Conservation (phyloP, 2,329 filamentous ascomycete genomes). For the Moelleriella libera region DNA sequence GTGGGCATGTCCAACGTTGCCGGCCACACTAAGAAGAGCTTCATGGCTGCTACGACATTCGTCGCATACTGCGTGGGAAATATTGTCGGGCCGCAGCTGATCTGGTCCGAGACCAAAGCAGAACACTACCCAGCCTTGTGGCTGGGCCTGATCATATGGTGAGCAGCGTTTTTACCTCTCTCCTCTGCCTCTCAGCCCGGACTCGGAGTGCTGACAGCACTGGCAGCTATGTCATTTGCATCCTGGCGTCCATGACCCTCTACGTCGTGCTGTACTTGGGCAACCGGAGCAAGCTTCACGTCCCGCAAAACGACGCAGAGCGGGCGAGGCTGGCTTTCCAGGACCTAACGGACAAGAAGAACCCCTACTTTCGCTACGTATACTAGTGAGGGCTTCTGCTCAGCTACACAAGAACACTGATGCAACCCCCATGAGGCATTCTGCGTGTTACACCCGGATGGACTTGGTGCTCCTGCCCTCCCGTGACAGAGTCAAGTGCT, state of each 20-base stretch:
- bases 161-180: not conserved
- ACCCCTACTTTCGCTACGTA: constrained; percentile 50
- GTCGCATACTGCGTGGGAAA: constrained; percentile 65
- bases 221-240: constrained; percentile 51
- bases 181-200: not conserved
- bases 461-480: too few relatives aligned
- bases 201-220: not conserved
- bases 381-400: constrained; percentile 6
- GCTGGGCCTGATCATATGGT: constrained; percentile 51
- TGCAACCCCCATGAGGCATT: too few relatives aligned
- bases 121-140: constrained; percentile 59
- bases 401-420: too few relatives aligned
- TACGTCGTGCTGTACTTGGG: constrained; percentile 45
- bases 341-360: constrained; percentile 55
- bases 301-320: constrained; percentile 42
- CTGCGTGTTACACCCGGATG: too few relatives aligned
- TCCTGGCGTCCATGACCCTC: constrained; percentile 37
- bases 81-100: constrained; percentile 60
- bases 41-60: constrained; percentile 61
- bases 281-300: constrained; percentile 34
- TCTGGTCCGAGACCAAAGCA: constrained; percentile 49
- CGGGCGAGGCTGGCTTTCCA: constrained; percentile 51
- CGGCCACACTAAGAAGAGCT: constrained; percentile 64
- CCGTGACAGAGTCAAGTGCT: too few relatives aligned
- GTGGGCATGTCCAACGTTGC: constrained; percentile 53